Evolutionary conservation across 768 basidiomycete genomes (phyloP), one percentile per base, ranked within the genome.

Genomic region (Candolleomyces efflorescens): DNA sequence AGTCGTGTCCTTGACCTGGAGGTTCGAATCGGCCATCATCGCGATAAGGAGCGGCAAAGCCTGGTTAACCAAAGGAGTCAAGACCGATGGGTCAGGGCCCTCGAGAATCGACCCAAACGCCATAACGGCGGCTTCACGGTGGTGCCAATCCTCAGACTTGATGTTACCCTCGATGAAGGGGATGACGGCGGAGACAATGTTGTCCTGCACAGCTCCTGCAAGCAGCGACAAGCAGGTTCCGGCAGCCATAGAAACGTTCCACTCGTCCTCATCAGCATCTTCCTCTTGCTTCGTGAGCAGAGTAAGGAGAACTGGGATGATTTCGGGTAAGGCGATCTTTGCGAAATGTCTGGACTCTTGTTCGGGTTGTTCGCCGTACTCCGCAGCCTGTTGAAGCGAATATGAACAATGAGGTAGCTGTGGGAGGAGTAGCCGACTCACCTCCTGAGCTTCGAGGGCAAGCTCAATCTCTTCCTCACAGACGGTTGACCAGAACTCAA

Each of bases 401-500:
- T 32, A 41, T 55, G 53, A 27, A 51, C 26, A 18, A 54, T 51
- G 37, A 61, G 50, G 65, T 44, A 66, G 53, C 44, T 46, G 56
- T 43, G 6, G 7, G 6, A 20, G 12, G 46, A 2, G 11, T 48
- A 23, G 18, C 15, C 24, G 2, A 24, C 47, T 27, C 37, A 92
- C 93, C 78, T 98, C 96, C 60, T 92, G 88, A 1, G 91, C 91
- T 68, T 98, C 95, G 63, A 93, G 81, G 18, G 89, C 87, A 49
- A 98, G 78, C 57, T 98, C 95, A 22, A 94, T 86, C 71, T 99
- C 97, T 70, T 97, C 93, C 69, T 99, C 96, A 67, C 94, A 98
- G 1, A 98, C 96, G 7, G 96, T 98, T 4, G 95, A 95, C 97
- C 97, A 99, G 73, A 99, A 99, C 68, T 99, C 97, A 53, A 99